Base-by-base conservation (phyloP, 345 rosid species). In the Rhodomyrtus tomentosa region DNA sequence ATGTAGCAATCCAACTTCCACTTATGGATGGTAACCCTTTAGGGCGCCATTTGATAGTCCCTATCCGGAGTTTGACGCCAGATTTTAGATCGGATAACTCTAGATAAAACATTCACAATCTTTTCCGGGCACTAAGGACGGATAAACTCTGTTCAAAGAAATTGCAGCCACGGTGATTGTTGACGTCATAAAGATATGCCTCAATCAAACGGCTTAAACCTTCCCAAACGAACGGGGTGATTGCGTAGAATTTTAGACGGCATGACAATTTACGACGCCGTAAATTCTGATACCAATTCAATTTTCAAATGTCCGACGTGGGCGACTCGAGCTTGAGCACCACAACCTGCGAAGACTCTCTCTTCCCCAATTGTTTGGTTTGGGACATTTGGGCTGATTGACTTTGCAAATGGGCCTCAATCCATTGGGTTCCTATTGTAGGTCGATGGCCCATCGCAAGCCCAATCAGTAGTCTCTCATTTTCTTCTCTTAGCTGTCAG, bases 181-280 rank as follows among this genome's bases (percentile, higher is more conserved):
- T 16, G 40, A 15, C 32, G 10, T 29, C 7, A 3, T 15, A 9
- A 29, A 0, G 32, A 3, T 62, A 1, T 3, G 5, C 6, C 0
- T 32, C 4, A 68, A 68, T 68, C 1, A 7, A 15, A 68, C 5
- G 0, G 22, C 1, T 18, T 29, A 15, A 59, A 29, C 10, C 50
- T 1, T 27, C 36, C 36, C 0, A 3, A 32, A 18, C 6, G 3
- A 4, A 0, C 0, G 0, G 7, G 4, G 0, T 7, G 25, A 0
- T 68, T 20, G 9, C 1, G 36, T 1, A 36, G 20, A 18, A 8
- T 8, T 59, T 32, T 36, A 36, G 3, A 36, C 15, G 13, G 3
- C 38, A 68, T 36, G 0, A 9, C 10, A 55, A 25, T 2, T 68
- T 0, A 9, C 10, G 24, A 25, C 5, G 2, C 9, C 0, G 12